A percentile compares a stretch with the other conserved stretches of the same genome.
phyloP scores from a whole-genome alignment of 192 early-diverging fungal genomes.

The Coemansia sp. region DNA sequence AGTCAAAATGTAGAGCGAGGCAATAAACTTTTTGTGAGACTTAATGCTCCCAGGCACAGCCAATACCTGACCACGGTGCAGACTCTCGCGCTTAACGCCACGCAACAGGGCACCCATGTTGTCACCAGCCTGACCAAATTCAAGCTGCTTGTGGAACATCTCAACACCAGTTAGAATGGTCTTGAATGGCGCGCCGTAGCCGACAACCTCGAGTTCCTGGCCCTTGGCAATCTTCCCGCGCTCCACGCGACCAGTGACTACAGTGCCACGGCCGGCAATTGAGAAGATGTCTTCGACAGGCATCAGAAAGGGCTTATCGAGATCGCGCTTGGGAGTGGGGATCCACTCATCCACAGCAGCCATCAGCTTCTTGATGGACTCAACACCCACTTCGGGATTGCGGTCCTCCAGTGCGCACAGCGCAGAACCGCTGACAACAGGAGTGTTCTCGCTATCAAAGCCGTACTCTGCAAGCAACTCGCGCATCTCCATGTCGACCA shows the following conservation, averaged over 20 bases:
- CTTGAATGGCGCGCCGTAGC: conserved; percentile 84
- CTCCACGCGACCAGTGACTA: conserved; percentile 93
- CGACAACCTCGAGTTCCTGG: conserved; percentile 94
- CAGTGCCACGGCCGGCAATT: conserved; percentile 96
- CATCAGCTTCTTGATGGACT: conserved; percentile 91
- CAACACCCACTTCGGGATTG: conserved; percentile 85
- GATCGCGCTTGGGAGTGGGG: conserved; percentile 86
- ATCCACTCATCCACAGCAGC: conserved; percentile 87
- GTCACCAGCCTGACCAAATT: conserved; percentile 95
- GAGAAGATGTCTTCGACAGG: conserved; percentile 98
- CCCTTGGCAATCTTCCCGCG: conserved; percentile 92
- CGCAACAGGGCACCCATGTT: conserved; percentile 97
- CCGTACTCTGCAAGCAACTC: conserved; percentile 89
- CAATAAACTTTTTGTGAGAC: conserved; percentile 91
- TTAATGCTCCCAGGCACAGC: conserved; percentile 89
- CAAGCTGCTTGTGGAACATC: conserved; percentile 99
- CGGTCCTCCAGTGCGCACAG: conserved; percentile 92
- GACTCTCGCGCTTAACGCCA: conserved; percentile 95
- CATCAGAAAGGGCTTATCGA: conserved; percentile 99
- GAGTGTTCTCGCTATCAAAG: conserved; percentile 88
- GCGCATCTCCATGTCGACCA: conserved; percentile 99
- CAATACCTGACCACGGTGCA: conserved; percentile 93
- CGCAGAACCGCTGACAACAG: conserved; percentile 90
- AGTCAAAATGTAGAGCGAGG: conserved; percentile 91
- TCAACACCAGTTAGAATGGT: conserved; percentile 97